Evolutionary conservation across 176 grass and related monocot species (phyloP).

Genomic region (Zea luxurians): DNA sequence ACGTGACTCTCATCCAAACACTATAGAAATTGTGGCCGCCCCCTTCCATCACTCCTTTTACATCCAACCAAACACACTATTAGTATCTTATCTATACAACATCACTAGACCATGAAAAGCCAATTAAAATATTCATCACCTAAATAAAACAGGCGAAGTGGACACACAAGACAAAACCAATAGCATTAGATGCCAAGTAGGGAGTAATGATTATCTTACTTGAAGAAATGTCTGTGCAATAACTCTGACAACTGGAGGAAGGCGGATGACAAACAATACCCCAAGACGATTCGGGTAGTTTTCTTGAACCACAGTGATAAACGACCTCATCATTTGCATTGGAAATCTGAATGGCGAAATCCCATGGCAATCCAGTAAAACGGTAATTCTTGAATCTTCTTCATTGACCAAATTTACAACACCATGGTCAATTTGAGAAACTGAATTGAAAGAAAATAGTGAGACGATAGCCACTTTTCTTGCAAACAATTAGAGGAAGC

Average conservation of each 20-base stretch:
- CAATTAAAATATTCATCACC: neutral
- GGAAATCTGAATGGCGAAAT: constrained; percentile 93
- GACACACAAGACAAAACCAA: neutral
- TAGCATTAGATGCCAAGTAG: constrained; percentile 12
- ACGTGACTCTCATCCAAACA: too few species aligned
- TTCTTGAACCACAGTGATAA: constrained; percentile 78
- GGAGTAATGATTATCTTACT: constrained; percentile 47
- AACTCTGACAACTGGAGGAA: constrained; percentile 93
- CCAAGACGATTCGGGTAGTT: constrained; percentile 90
- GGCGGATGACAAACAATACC: constrained; percentile 73
- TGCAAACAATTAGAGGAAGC: constrained; percentile 28
- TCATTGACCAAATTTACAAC: constrained; percentile 66
- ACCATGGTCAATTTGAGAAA: constrained; percentile 95
- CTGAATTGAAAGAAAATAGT: constrained; percentile 47
- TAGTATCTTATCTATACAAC: constrained; percentile 9
- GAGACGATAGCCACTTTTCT: constrained; percentile 11
- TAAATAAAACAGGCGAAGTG: neutral
- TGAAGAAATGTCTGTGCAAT: constrained; percentile 94
- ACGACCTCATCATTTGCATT: constrained; percentile 94
- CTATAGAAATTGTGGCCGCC: too few species aligned
- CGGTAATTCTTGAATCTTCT: constrained; percentile 78
- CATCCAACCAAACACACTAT: too few species aligned
- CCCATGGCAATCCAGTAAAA: constrained; percentile 90
- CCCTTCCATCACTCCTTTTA: too few species aligned
- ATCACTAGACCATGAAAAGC: neutral